phyloP scores from a whole-genome alignment of 2,329 filamentous ascomycete genomes.

The Aureobasidium namibiae region DNA sequence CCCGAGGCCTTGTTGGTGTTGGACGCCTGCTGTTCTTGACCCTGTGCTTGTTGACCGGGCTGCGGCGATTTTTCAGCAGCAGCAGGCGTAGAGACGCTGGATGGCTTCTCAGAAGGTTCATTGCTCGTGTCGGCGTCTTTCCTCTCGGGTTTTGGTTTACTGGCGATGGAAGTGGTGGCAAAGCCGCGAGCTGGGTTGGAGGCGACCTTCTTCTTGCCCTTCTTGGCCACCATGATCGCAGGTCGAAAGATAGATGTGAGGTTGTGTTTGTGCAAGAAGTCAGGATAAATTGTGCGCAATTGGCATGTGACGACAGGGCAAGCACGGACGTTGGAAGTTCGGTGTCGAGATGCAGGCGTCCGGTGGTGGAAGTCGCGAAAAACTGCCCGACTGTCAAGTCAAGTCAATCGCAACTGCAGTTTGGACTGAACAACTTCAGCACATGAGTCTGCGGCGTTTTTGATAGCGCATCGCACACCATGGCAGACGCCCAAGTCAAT shows the following conservation, averaged over 20 bases:
- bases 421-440: not conserved
- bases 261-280: constrained; percentile 5
- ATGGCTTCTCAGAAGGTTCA: constrained; percentile 22
- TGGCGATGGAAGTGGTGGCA: constrained; percentile 82
- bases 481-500: constrained; percentile 16
- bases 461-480: constrained; percentile 8
- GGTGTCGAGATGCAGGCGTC: not conserved
- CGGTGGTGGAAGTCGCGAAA: constrained; percentile 6
- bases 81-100: constrained; percentile 17
- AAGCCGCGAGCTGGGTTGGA: constrained; percentile 87
- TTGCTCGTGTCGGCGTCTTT: constrained; percentile 20
- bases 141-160: constrained; percentile 51
- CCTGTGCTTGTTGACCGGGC: not conserved
- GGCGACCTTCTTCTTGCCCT: constrained; percentile 87
- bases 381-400: not conserved
- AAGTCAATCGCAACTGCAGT: not conserved
- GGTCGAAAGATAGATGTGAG: not conserved
- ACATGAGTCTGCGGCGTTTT: constrained; percentile 9
- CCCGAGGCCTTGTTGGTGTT: constrained; percentile 14
- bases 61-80: not conserved
- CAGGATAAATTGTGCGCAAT: not conserved
- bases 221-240: constrained; percentile 29
- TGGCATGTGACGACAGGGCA: constrained; percentile 7
- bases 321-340: not conserved
- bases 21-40: not conserved